Evolutionary conservation across 257 asterid genomes (phyloP), one percentile per base, ranked within the genome.

Genomic region (Paraleonurus japonicus): DNA sequence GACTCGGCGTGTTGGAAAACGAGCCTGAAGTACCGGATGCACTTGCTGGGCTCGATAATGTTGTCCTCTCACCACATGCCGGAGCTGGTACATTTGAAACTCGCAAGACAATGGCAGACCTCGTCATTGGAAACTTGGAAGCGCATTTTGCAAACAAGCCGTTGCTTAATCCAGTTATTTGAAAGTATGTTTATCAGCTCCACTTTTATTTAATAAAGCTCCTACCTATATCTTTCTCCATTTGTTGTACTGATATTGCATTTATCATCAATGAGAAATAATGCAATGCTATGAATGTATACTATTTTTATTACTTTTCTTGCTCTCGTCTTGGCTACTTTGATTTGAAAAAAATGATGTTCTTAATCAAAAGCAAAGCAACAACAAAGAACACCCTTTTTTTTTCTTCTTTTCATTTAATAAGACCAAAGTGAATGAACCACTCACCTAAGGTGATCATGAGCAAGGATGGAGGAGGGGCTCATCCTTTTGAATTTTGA

Each of bases 51-150:
- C 89, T 88, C 24, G 85, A 85, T 32, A 90, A 85, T 66, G 92
- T 85, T 4, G 92, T 88, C 59, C 83, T 90, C 72, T 80, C 86
- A 16, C 84, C 93, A 45, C 97, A 88, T 24, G 83, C 69, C 5
- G 92, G 81, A 65, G 81, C 82, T 50, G 70, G 81, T 71, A 88
- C 96, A 0, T 61, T 78, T 51, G 94, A 88, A 78, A 88, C 95
- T 13, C 81, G 89, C 0, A 76, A 76, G 81, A 81, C 65, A 27
- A 64, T 88, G 92, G 94, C 93, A n/a, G 94, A 90, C 64, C 92
- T 88, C 35, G 89, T 90, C 7, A 2, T 90, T 37, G 76, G 64
- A 1, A 81, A 85, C 80, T 62, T 90, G 72, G 90, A 82, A 75
- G 96, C 96, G 1, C 87, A 88, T 72, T 88, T 90, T 76, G 61